Evolutionary conservation across 1,139 yeast species (phyloP), one percentile per base, ranked within the genome.

Genomic region (Sugiyamaella japonica): DNA sequence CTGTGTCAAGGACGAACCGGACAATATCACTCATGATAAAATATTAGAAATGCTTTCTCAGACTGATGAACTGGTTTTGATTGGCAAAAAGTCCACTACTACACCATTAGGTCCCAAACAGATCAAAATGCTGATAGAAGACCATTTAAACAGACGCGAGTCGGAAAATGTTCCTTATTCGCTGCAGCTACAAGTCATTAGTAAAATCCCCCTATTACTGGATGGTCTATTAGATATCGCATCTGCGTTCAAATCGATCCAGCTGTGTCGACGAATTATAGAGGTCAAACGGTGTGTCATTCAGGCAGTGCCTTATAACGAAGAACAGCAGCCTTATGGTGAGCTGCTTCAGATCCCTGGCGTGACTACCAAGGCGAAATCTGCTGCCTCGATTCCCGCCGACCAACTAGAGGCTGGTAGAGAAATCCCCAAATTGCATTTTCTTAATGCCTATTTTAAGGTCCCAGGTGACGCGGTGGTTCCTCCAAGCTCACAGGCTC

Each of bases 401-500:
- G 50, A 50, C n/a, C 52, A 59, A 17, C 58, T 61, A 12, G 55
- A 56, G 28, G 54, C 46, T 31, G 50, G 42, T 46, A 29, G 47
- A 20, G 28, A 56, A 46, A 53, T 56, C 54, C 97, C 98, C 42
- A 73, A 77, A 46, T 73, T 93, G 56, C 83, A 87, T 63, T 75
- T 91, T 17, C 62, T 90, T 43, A 82, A 82, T 52, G 85, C 96
- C 46, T 82, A 80, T 56, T 89, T 91, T 72, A 80, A 82, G 60
- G 97, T 91, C 43, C 95, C 97, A 2, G 99, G 98, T 38, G 98
- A 91, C 73, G 71, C 74, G 28, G 75, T 77, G 36, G 86, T 93
- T 10, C 81, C 96, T 2, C 95, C 97, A 36, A 70, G 74, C 47
- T 82, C 98, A 1, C 81, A 80, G 56, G 83, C 89, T 9, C 91